Evolutionary conservation across 352 stramenopile genomes (phyloP), one percentile per base, ranked within the genome.

Genomic region (Globisporangium emineosum): DNA sequence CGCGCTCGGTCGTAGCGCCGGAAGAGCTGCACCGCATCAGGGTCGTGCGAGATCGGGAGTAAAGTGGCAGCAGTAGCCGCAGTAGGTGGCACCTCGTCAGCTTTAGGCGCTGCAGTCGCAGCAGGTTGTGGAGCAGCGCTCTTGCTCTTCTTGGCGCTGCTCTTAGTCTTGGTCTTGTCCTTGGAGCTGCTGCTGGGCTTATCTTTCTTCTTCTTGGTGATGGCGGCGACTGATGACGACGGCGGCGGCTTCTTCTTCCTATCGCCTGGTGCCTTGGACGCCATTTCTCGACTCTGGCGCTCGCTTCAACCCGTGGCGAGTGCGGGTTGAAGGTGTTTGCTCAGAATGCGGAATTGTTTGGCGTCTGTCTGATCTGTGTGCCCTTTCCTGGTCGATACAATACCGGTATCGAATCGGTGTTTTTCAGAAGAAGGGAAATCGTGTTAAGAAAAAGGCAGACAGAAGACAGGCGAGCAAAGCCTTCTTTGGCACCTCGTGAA

Each of bases 21-120:
- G 53, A 93, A 93, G n/a, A 94, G 68, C 42, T 93, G 86, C 56
- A 93, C 81, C 9, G 86, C 86, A 42, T 94, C 83, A 0, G 83
- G 74, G 49, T 93, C 78, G 9, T 75, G 57, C 19, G 56, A n/a
- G 6, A 60, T 1, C 2, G 60, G 27, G 4, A 21, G 45, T 40
- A 64, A 9, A 8, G 3, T 2, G 6, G 50, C 29, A 57, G n/a
- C n/a, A 12, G 35, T 8, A 27, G 33, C n/a, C n/a, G n/a, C 29
- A 35, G 25, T 8, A 50, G 45, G 5, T 0, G 42, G 4, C 42
- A 43, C 40, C 9, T 33, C 35, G 2, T 27, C 45, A 32, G 32
- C 21, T 17, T 62, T 51, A 8, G 5, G 2, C 29, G 25, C 37
- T 40, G 53, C 19, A 42, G 30, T 13, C 60, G 51, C 33, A 5